These are phyloP conservation scores for Fusarium mundagurra DNA, from an alignment of 2,329 filamentous ascomycete genomes.

Conservation along the genomic window DNA sequence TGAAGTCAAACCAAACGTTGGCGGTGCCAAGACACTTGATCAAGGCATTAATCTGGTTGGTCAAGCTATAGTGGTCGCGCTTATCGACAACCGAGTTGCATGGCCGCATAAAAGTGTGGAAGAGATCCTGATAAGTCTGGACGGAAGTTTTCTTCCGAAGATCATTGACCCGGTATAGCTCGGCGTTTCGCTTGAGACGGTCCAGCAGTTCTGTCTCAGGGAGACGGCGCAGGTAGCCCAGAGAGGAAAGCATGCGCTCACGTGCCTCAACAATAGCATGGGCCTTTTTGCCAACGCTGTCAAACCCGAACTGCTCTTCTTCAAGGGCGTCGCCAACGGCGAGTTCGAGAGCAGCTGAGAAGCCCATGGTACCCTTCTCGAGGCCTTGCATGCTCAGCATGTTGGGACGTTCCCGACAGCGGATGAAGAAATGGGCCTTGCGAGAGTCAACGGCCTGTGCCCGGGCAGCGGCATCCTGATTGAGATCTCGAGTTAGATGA, in stretches of 20 bases:
- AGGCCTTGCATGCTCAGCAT: constrained; percentile 79
- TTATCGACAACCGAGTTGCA: constrained; percentile 65
- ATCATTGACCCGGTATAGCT: constrained; percentile 64
- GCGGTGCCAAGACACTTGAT: constrained; percentile 71
- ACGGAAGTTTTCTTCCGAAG: constrained; percentile 61
- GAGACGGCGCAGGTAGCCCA: constrained; percentile 64
- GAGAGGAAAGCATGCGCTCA: constrained; percentile 63
- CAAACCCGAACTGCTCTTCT: constrained; percentile 69
- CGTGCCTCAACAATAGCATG: constrained; percentile 66
- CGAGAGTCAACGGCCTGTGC: constrained; percentile 56
- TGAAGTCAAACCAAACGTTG: constrained; percentile 80
- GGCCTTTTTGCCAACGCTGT: constrained; percentile 64
- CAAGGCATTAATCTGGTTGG: constrained; percentile 75
- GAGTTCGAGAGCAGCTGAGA: constrained; percentile 73
- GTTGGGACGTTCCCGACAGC: constrained; percentile 70
- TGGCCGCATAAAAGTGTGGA: constrained; percentile 67
- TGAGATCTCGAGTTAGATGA: constrained; percentile 64
- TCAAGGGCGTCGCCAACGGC: constrained; percentile 71
- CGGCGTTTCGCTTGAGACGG: constrained; percentile 65
- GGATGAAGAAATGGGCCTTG: constrained; percentile 67
- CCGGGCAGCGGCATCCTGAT: constrained; percentile 56
- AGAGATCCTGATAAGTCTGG: constrained; percentile 71
- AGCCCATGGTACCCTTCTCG: constrained; percentile 77
- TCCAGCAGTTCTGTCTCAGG: constrained; percentile 68
- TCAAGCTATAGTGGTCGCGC: constrained; percentile 69